Base-by-base conservation (phyloP, 1,139 yeast genomes). In the Protomyces gravidus region DNA sequence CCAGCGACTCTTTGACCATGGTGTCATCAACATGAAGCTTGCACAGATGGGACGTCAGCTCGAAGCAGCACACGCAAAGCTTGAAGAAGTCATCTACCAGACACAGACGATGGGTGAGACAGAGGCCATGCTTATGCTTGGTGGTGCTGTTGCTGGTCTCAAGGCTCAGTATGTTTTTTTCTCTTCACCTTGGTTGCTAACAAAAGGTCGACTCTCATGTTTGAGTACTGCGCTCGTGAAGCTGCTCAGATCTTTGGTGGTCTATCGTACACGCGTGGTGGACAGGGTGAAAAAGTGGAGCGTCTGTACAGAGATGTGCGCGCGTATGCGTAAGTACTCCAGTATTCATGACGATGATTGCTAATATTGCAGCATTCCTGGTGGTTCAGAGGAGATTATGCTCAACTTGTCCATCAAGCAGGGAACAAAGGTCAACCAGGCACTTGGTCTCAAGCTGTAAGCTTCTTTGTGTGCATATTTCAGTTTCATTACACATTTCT, bases 311-410 rank as follows among this genome's bases (percentile, higher is more conserved):
- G 78, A 42, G 78, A 75, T 61, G 78, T 74, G 40, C 70, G 77
- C 17, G 77, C 78, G 4, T 46, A 27, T 23, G 51, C 42, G n/a
- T 42, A 21, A 11, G 13, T 27, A 15, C 17, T 28, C 40, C 15
- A 6, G n/a, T 13, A 11, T 9, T n/a, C n/a, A 6, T 46, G 19
- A 11, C 17, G 36, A n/a, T 9, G 21, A 27, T 28, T n/a, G 27
- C 47, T 39, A 25, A 50, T n/a, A 13, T 25, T 48, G 48, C 19
- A 47, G 53, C 28, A 75, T 75, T 58, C 78, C 78, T 11, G 78
- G 78, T 50, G 78, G 78, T 4, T 75, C 78, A 15, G 78, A 75
- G 65, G 78, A 75, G 65, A 75, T 75, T 61, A 75, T 75, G 78
- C 69, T 74, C 36, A 78, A 75, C 58, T 67, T 75, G 61, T 68